Base-by-base conservation (phyloP, 169 alveolate genomes). In the Neospora caninum region DNA sequence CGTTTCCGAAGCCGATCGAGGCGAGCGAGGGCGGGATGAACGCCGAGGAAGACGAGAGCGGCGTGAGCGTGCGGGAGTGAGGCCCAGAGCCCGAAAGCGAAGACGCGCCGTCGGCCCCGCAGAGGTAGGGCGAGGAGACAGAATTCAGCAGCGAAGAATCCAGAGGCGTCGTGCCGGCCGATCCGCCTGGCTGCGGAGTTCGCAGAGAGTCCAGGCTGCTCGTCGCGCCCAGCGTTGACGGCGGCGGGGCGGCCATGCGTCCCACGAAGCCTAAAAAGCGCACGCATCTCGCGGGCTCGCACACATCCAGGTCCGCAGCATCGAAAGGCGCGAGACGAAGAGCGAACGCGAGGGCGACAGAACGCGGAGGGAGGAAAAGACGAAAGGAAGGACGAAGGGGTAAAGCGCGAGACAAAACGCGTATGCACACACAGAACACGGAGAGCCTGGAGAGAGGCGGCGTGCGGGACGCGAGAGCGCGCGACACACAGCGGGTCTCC, bases 1-100 rank as follows among this genome's bases (percentile, higher is more conserved):
- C 86, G 29, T 78, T n/a, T n/a, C 73, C 73, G 27, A 13, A 20
- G 34, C 20, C 73, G 7, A 7, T 22, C n/a, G 86, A 78, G n/a
- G 86, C 39, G 86, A 78, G 86, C 7, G 86, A 78, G n/a, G 86
- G 86, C 39, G 86, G 86, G 20, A n/a, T n/a, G 86, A 78, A 78
- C 22, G 86, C 86, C 45, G 86, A 0, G 49, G 86, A 78, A 6
- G 86, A 78, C 43, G 86, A 78, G 39, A 78, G 7, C 18, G 86
- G 86, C 39, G 86, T 78, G 22, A 78, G 45, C 49, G 49, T 29
- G 10, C 86, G 73, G 34, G n/a, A 0, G 34, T 27, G 73, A 29
- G 73, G n/a, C n/a, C n/a, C 73, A 27, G 73, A 27, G 73, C 31
- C 4, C 4, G 58, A 49, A 13, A 49, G 58, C 58, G 58, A n/a